Percentiles rank a stretch among this genome's conserved stretches.
Conservation (phyloP, 2,329 filamentous ascomycete species). For the Ceratocystiopsis brevicomis region DNA sequence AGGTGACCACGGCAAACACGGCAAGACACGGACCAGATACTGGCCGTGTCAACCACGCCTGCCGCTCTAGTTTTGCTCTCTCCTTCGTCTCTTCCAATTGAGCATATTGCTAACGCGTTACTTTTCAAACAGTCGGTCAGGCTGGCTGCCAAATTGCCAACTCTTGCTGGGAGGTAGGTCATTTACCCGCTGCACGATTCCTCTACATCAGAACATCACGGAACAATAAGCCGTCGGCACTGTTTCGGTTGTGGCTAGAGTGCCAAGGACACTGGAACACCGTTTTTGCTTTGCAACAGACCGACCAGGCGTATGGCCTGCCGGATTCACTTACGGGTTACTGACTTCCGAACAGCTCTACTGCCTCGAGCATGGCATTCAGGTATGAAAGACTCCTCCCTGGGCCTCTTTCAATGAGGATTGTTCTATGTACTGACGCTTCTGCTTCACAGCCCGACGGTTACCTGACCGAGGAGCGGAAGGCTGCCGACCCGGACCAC, state of each 20-base stretch:
- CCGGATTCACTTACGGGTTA: background rate
- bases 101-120: slow-evolving; percentile 28
- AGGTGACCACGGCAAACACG: no score
- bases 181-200: background rate
- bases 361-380: slow-evolving; percentile 98
- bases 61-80: no score
- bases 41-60: no score
- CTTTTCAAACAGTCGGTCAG: slow-evolving; percentile 66
- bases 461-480: slow-evolving; percentile 95
- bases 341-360: slow-evolving; percentile 52
- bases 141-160: slow-evolving; percentile 99
- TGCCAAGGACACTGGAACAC: background rate
- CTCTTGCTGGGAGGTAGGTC: slow-evolving; percentile 97
- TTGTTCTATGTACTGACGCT: slow-evolving; percentile 14
- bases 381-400: slow-evolving; percentile 36
- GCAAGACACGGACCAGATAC: no score
- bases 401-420: no score
- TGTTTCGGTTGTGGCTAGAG: background rate
- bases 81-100: no score
- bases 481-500: slow-evolving; percentile 78
- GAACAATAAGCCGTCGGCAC: background rate
- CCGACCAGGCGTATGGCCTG: background rate
- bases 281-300: no score
- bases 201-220: background rate
- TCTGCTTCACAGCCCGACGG: slow-evolving; percentile 61